Evolutionary conservation across 306 rosid species (phyloP).

Genomic region (Vicia sativa): DNA sequence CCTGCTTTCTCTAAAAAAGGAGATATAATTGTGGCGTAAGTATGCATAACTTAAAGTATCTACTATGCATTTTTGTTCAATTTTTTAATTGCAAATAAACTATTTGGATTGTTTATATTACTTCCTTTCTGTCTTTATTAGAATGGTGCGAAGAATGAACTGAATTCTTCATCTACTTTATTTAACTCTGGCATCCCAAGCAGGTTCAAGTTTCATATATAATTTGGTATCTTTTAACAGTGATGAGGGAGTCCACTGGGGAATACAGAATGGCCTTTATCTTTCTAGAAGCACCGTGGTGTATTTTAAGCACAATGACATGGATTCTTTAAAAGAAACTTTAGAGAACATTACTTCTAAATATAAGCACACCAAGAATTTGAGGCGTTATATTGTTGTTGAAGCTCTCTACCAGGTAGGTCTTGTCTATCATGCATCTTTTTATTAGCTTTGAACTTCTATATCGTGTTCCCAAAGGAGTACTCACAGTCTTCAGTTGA

Average conservation of each 20-base stretch:
- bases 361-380: constrained; percentile 65
- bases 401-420: constrained; percentile 95
- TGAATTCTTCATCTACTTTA: neutral
- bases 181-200: constrained; percentile 13
- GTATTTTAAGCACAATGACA: constrained; percentile 90
- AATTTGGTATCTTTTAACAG: constrained; percentile 49
- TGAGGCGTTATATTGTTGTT: constrained; percentile 97
- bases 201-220: constrained; percentile 28
- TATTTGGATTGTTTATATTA: constrained; percentile 10
- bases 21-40: constrained; percentile 95
- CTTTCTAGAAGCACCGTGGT: constrained; percentile 94
- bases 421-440: constrained; percentile 24
- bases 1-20: constrained; percentile 96
- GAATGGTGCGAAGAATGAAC: constrained; percentile 34
- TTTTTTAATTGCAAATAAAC: neutral
- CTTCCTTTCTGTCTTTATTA: constrained; percentile 23
- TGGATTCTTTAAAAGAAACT: constrained; percentile 76
- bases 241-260: constrained; percentile 99
- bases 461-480: constrained; percentile 26
- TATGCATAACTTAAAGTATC: constrained; percentile 30
- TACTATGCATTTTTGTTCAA: constrained; percentile 13
- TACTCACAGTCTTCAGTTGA: constrained; percentile 7
- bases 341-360: constrained; percentile 68
- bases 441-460: constrained; percentile 13
- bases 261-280: constrained; percentile 92